Evolutionary conservation across 2,329 filamentous ascomycete species (phyloP).

Genomic region (Geosmithia morbida): DNA sequence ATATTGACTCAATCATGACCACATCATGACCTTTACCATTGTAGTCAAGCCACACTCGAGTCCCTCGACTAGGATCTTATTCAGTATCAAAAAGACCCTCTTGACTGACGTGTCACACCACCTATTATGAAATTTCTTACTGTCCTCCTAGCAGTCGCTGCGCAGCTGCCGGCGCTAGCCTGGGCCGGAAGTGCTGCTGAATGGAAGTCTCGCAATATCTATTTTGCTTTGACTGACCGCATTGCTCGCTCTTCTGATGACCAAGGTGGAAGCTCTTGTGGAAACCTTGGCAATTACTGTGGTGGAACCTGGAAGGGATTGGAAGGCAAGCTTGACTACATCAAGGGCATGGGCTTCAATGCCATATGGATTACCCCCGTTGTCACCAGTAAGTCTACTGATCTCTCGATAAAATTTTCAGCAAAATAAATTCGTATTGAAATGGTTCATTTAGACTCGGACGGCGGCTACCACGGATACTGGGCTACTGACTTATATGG

Average conservation of each 20-base stretch:
- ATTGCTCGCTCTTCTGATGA: constrained; percentile 30
- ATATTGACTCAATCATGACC: not conserved
- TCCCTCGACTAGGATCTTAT: not conserved
- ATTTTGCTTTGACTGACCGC: constrained; percentile 43
- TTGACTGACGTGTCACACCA: not conserved
- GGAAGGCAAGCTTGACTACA: constrained; percentile 45
- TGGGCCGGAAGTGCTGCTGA: constrained; percentile 19
- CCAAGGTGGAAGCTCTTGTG: constrained; percentile 26
- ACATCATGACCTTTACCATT: not conserved
- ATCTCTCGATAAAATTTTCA: not conserved
- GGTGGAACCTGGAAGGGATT: constrained; percentile 47
- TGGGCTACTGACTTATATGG: constrained; percentile 34
- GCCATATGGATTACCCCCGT: constrained; percentile 45
- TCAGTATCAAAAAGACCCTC: not conserved
- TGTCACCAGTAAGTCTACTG: constrained; percentile 21
- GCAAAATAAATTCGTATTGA: not conserved
- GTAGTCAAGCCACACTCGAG: not conserved
- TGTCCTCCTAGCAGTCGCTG: constrained; percentile 1
- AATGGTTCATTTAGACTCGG: constrained; percentile 11
- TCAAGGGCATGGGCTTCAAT: constrained; percentile 44
- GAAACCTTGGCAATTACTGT: constrained; percentile 33
- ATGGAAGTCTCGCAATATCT: constrained; percentile 42
- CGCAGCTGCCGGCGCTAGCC: constrained; percentile 3
- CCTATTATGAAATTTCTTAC: not conserved
- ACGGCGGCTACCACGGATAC: constrained; percentile 39